Evolutionary conservation across 306 rosid species (phyloP).

Genomic region (Ziziphus jujuba): DNA sequence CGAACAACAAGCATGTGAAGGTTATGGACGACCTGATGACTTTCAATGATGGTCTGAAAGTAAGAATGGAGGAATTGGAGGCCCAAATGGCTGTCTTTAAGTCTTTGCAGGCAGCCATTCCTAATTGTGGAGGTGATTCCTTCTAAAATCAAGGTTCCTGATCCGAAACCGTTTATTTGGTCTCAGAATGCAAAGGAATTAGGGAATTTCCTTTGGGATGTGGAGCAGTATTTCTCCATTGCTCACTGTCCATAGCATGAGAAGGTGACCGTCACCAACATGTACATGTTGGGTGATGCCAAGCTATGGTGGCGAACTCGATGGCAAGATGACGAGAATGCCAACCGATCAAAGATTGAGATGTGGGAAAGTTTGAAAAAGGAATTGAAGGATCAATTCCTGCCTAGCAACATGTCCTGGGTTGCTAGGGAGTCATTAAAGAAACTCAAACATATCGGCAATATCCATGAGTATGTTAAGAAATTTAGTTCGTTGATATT

Average conservation of each 20-base stretch:
- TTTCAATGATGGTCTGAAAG: too few species aligned
- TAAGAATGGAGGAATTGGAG: too few species aligned
- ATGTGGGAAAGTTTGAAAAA: neutral
- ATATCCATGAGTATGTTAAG: neutral
- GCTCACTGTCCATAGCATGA: neutral
- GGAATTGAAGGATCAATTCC: constrained; percentile 1
- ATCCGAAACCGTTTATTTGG: neutral
- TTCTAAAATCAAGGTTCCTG: neutral
- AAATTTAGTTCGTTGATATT: neutral
- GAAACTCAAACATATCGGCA: neutral
- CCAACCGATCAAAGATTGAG: neutral
- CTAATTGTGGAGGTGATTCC: too few species aligned
- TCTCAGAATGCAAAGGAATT: neutral
- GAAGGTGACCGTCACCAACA: neutral
- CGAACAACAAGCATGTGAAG: too few species aligned
- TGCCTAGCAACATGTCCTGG: neutral
- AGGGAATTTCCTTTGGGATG: neutral
- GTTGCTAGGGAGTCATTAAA: neutral
- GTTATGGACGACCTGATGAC: too few species aligned
- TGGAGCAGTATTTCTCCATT: neutral
- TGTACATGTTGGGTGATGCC: neutral
- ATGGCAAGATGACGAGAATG: neutral
- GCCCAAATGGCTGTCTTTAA: too few species aligned
- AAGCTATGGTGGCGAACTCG: neutral
- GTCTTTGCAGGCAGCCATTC: too few species aligned